Evolutionary conservation across 768 basidiomycete species (phyloP), one percentile per base, ranked within the genome.

Genomic region (Epithele typhae): DNA sequence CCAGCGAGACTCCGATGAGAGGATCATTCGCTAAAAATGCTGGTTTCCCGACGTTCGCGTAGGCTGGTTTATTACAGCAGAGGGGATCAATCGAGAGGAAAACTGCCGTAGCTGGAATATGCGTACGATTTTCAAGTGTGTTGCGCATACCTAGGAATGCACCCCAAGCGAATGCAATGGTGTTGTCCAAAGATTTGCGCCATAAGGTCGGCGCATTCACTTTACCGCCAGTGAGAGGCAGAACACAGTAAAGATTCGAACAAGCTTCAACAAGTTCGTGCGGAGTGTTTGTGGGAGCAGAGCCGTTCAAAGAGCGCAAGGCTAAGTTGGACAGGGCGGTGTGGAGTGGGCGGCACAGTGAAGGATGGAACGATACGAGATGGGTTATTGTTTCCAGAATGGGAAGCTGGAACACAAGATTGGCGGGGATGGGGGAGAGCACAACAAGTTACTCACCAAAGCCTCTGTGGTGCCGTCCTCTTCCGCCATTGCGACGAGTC

Each of bases 201-300:
- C 90, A 92, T 5, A 84, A 56, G 42, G 70, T 77, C 10, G 79
- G 71, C 14, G 82, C 81, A 21, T 83, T 86, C 8, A 87, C 81
- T 64, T 90, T 92, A 7, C 91, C 90, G 18, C 87, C 87, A 0
- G 85, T 82, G 23, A 78, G 65, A 62, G 84, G 84, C 5, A 92
- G 70, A 19, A 72, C 65, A 3, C 81, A 67, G 47, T 83, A 86
- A 18, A 92, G 70, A 17, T 66, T 59, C 5, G 80, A 79, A 2
- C 82, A 74, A 12, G 79, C 70, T 34, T 66, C 54, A 1, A 79
- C 49, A 5, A 84, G 55, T 19, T 59, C 46, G 15, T 43, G 24
- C 40, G 72, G 68, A 3, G 68, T 71, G 1, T 75, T 66, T 14
- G 64, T 68, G 3, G 73, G 71, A 11, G 72, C 56, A 17, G 74